Base-by-base conservation (phyloP, 768 basidiomycete genomes). In the Paxillus rubicundulus region DNA sequence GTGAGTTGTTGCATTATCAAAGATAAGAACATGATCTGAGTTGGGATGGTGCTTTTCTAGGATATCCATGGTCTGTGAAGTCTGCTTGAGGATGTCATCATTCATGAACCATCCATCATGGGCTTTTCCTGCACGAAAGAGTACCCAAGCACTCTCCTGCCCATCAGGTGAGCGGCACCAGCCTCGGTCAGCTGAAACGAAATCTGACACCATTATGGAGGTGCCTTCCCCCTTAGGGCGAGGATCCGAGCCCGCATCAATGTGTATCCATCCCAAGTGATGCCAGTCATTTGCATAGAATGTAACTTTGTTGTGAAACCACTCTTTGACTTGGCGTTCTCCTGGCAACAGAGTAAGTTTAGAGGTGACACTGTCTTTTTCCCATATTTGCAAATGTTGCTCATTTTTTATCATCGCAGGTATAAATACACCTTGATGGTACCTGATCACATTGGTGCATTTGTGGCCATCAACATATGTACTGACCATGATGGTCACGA, bases 271-370 rank as follows among this genome's bases (percentile, higher is more conserved):
- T 3, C 41, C 40, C 1, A 34, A 40, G 27, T 52, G 49, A 1
- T 63, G 56, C 0, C 62, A 54, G 49, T 77, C 72, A 62, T 78
- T 54, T 2, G 66, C 69, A 59, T 75, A 75, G 58, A 75, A 76
- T 1, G 60, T 70, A 2, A 66, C 69, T 52, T 79, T 70, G 55
- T 77, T 70, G 52, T 78, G 74, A 39, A 60, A 69, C 70, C 68
- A 72, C 17, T 66, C 47, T 28, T 59, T 52, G 17, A 53, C 52
- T 8, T 12, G 50, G 7, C 34, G 43, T 43, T 50, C 17, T 3
- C 24, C 14, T 2, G 30, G 16, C 14, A 20, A 16, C 5, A 36
- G 62, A n/a, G n/a, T n/a, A n/a, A n/a, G n/a, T n/a, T n/a, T n/a
- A n/a, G n/a, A n/a, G n/a, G n/a, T n/a, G n/a, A 67, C 52, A 5